Percentiles rank a stretch among this genome's conserved stretches.
Evolutionary conservation across 805 yeast genomes (phyloP).

Genomic region (Candida patagonica): DNA sequence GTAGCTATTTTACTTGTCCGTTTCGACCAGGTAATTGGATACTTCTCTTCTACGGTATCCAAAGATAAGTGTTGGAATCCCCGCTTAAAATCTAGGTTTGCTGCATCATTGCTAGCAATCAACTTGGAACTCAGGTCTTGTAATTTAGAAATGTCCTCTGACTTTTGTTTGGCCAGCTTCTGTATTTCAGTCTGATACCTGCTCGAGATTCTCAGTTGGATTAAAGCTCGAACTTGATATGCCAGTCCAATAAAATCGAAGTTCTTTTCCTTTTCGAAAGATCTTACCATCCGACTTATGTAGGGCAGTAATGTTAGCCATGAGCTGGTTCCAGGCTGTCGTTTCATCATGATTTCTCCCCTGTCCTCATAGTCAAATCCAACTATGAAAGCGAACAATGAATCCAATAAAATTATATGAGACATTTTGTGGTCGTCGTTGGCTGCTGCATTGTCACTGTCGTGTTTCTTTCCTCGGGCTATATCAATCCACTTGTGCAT

Average conservation of each 20-base stretch:
- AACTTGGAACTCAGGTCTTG: constrained; percentile 7
- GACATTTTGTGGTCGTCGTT: constrained; percentile 25
- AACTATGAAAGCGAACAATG: constrained; percentile 31
- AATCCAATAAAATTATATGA: constrained; percentile 30
- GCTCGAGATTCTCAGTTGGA: constrained; percentile 20
- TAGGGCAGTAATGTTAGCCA: constrained; percentile 32
- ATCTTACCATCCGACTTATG: constrained; percentile 21
- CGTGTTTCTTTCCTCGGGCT: constrained; percentile 33
- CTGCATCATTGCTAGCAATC: constrained; percentile 13
- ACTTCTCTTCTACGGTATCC: constrained; percentile 14
- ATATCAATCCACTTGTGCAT: constrained; percentile 30
- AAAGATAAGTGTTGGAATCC: constrained; percentile 21
- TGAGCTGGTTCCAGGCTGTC: constrained; percentile 23
- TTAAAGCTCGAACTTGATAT: constrained; percentile 25
- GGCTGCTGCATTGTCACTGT: constrained; percentile 28
- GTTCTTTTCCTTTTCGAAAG: constrained; percentile 19
- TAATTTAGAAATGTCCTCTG: constrained; percentile 1
- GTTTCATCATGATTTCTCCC: constrained; percentile 22
- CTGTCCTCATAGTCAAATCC: constrained; percentile 33
- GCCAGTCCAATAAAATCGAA: constrained; percentile 23
- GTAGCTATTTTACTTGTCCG: constrained; percentile 10
- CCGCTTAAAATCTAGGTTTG: constrained; percentile 22
- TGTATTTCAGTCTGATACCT: constrained; percentile 9
- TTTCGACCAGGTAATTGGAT: constrained; percentile 16
- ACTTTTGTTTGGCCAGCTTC: constrained; percentile 1